Conservation (phyloP, 352 stramenopile genomes). For the Phytophthora pini region DNA sequence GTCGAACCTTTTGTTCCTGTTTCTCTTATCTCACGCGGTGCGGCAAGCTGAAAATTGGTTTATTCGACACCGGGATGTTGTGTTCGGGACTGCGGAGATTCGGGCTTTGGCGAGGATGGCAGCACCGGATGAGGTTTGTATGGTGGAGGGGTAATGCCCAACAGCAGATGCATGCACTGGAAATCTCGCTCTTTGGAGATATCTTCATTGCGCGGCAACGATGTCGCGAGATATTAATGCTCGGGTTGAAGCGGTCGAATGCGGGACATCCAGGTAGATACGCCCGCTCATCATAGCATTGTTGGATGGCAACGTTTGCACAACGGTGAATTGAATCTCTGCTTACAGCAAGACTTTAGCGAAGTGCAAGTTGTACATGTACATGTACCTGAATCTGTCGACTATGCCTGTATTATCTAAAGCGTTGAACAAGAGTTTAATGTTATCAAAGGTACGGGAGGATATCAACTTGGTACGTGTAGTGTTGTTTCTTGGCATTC, state of each 20-base stretch:
- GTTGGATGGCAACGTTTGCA: not conserved
- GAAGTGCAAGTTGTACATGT: too few relatives aligned
- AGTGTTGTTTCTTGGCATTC: too few relatives aligned
- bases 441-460: too few relatives aligned
- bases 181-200: not conserved
- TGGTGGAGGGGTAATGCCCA: too few relatives aligned
- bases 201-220: not conserved
- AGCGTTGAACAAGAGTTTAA: too few relatives aligned
- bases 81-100: not conserved
- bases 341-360: too few relatives aligned
- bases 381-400: too few relatives aligned
- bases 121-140: too few relatives aligned
- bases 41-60: not conserved
- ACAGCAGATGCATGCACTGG: not conserved
- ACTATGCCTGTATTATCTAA: too few relatives aligned
- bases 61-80: not conserved
- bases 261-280: not conserved
- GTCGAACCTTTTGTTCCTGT: too few relatives aligned
- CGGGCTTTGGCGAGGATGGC: not conserved
- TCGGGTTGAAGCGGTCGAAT: not conserved
- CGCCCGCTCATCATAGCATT: not conserved
- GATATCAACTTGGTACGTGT: too few relatives aligned
- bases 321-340: too few relatives aligned
- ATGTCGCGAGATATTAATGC: not conserved
- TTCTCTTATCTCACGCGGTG: not conserved